phyloP scores from a whole-genome alignment of 176 grass and related monocot genomes.

The sorghum (Sorghum bicolor) region DNA sequence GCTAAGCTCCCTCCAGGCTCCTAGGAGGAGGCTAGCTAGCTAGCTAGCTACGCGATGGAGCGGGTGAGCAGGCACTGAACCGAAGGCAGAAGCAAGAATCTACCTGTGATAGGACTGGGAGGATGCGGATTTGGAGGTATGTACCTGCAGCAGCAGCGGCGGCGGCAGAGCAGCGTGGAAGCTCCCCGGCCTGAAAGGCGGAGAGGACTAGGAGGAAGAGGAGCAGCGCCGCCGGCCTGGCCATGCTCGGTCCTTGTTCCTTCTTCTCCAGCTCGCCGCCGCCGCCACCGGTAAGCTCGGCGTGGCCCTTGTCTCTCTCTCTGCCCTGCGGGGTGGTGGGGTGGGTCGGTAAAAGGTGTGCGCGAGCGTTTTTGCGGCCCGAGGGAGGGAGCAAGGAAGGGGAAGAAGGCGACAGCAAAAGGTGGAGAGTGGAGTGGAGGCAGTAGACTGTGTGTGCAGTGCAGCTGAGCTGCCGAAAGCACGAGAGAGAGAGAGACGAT shows the following conservation, averaged over 20 bases:
- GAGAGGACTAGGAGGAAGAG: background rate
- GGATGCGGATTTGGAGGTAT: background rate
- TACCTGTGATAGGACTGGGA: background rate
- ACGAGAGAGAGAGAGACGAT: background rate
- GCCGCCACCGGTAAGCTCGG: background rate
- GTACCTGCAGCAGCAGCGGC: background rate
- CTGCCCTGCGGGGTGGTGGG: background rate
- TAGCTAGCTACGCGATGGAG: too few species aligned
- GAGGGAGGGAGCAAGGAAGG: background rate
- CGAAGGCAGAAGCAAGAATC: background rate
- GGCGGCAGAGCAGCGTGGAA: background rate
- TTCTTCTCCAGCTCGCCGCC: background rate
- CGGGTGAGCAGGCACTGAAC: background rate
- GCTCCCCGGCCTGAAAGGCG: background rate
- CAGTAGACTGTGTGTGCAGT: background rate
- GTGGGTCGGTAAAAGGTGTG: too few species aligned
- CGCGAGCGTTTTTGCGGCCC: background rate
- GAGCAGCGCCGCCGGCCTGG: background rate
- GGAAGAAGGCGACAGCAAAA: background rate
- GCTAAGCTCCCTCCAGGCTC: background rate
- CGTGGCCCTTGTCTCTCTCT: too few species aligned
- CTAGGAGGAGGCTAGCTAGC: too few species aligned
- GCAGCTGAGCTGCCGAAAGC: background rate
- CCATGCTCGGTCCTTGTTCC: background rate
- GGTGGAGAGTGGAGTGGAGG: background rate